A percentile compares a stretch with the other conserved stretches of the same genome.
phyloP scores from a whole-genome alignment of 83 land plant species.

The Larix sibirica region DNA sequence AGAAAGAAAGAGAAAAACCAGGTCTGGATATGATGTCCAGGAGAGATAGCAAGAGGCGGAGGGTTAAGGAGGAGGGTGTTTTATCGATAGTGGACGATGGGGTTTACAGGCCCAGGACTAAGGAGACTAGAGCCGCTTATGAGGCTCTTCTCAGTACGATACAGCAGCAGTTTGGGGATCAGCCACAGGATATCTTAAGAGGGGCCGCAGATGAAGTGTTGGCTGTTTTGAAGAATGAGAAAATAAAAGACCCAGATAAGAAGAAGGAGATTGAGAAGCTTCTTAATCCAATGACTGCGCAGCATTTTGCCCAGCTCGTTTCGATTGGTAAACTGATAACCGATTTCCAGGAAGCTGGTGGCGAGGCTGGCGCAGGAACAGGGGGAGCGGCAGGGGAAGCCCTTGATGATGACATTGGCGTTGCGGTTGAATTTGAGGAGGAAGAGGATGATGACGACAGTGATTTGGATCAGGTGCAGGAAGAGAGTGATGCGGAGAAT shows the following conservation, averaged over 20 bases:
- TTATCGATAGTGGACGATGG: slow-evolving; percentile 77
- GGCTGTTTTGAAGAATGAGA: slow-evolving; percentile 85
- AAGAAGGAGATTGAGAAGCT: slow-evolving; percentile 96
- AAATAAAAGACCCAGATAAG: slow-evolving; percentile 83
- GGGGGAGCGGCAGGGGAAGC: slow-evolving; percentile 54
- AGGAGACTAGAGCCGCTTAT: slow-evolving; percentile 97
- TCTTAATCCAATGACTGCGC: slow-evolving; percentile 65
- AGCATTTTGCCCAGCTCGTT: slow-evolving; percentile 78
- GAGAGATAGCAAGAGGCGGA: slow-evolving; percentile 60
- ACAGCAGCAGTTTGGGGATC: slow-evolving; percentile 93
- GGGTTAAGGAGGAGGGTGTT: slow-evolving; percentile 78
- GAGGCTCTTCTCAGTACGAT: slow-evolving; percentile 87
- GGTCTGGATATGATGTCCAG: slow-evolving; percentile 16
- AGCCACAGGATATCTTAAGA: slow-evolving; percentile 83
- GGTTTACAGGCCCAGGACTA: slow-evolving; percentile 86
- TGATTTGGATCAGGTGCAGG: slow-evolving; percentile 83
- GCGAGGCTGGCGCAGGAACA: slow-evolving; percentile 45
- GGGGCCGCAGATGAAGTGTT: slow-evolving; percentile 94
- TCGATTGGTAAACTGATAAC: slow-evolving; percentile 79
- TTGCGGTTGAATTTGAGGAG: slow-evolving; percentile 94
- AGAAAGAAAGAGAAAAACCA: slow-evolving; percentile 72
- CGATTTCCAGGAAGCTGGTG: slow-evolving; percentile 81
- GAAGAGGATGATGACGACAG: slow-evolving; percentile 91
- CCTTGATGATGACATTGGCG: slow-evolving; percentile 91
- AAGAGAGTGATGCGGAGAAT: slow-evolving; percentile 72